A percentile compares a stretch with the other conserved stretches of the same genome.
Evolutionary conservation across 2,329 filamentous ascomycete species (phyloP).

Genomic region (Arthrinium puccinioides): DNA sequence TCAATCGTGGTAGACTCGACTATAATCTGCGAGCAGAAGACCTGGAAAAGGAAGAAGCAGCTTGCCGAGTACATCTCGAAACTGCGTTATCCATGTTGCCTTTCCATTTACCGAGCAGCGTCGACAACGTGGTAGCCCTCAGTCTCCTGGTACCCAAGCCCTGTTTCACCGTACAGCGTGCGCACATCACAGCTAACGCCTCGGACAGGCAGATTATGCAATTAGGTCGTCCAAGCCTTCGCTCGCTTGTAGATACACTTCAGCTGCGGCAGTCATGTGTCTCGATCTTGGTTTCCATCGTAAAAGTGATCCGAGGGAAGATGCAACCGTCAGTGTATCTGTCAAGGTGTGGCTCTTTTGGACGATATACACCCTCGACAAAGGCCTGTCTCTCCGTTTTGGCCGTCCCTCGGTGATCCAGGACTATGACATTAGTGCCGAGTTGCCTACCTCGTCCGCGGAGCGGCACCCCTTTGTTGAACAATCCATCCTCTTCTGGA

Average conservation of each 20-base stretch:
- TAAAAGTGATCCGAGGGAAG: conserved; percentile 23
- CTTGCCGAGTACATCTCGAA: conserved; percentile 42
- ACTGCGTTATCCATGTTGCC: conserved; percentile 43
- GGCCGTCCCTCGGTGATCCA: conserved; percentile 52
- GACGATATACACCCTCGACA: conserved; percentile 49
- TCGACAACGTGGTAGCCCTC: conserved; percentile 50
- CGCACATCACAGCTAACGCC: not conserved
- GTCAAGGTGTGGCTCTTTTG: conserved; percentile 34
- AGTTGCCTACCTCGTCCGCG: conserved; percentile 15
- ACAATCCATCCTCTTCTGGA: conserved; percentile 34
- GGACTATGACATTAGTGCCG: conserved; percentile 51
- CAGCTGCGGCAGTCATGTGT: conserved; percentile 51
- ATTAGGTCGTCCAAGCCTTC: conserved; percentile 56
- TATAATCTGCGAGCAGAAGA: conserved; percentile 27
- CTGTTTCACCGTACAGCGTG: not conserved
- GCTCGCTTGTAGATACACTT: conserved; percentile 56
- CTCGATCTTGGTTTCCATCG: conserved; percentile 57
- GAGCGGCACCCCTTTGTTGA: not conserved
- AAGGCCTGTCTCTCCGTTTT: conserved; percentile 48
- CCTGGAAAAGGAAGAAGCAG: not conserved
- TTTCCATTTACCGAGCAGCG: conserved; percentile 47
- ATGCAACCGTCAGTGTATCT: conserved; percentile 18
- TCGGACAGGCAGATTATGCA: conserved; percentile 47
- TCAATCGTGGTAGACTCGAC: conserved; percentile 25
- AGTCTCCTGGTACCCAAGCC: conserved; percentile 41